Evolutionary conservation across 176 grass and related monocot species (phyloP), one percentile per base, ranked within the genome.

Genomic region (Ensete ventricosum): DNA sequence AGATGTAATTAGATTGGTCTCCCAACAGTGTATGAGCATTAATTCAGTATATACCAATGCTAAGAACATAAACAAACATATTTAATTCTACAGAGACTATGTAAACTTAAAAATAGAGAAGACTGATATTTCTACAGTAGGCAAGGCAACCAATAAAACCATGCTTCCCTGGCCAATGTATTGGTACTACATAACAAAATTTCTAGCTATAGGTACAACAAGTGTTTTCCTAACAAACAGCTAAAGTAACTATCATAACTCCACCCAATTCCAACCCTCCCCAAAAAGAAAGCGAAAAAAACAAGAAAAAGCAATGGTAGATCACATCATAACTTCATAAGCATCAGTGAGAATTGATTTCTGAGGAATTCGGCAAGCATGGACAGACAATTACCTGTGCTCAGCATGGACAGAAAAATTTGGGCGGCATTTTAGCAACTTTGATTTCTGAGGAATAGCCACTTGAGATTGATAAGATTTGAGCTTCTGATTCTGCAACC

Each of bases 391-490:
- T 71, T 13, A 91, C 82, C 85, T 91, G 54, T 85, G 67, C 63
- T 83, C 80, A 80, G 73, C 79, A 83, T 72, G 82, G 73, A 83
- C 72, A 16, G 82, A 55, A 20, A 87, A 70, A 16, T 76, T 77
- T 26, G 25, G 52, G 53, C 51, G 22, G 1, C 13, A 23, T 51
- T 62, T 80, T 54, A 14, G 8, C 21, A 24, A 43, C 2, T 54
- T 79, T 16, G 79, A 87, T 52, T 65, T 72, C 24, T 65, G 76
- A n/a, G 62, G 20, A 73, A 68, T 50, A 9, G 48, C 77, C 62
- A 77, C 14, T n/a, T 52, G 73, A 67, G 64, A 71, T 55, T 16
- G 43, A 55, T 80, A 79, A 59, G 5, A 17, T 50, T 80, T 85
- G 2, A 67, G 7, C 62, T 80, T 87, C 49, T 53, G 50, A 54